Evolutionary conservation across 148 eudicot species (phyloP).

Genomic region (Heliamphora exappendiculata): DNA sequence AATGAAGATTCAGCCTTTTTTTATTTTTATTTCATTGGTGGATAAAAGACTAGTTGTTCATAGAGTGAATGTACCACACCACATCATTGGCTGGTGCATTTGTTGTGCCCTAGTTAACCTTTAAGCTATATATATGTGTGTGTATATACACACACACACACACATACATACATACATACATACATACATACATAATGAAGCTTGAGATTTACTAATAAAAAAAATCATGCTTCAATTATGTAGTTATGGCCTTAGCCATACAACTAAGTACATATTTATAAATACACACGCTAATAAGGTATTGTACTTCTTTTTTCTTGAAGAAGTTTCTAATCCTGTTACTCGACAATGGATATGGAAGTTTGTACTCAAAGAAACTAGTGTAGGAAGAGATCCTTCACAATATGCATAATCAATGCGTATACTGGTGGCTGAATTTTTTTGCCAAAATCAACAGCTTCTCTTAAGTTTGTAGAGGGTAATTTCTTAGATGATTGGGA

Average conservation of each 20-base stretch:
- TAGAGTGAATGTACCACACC: neutral
- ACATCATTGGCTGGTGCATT: neutral
- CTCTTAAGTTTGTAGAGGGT: too few relatives aligned
- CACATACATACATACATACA: too few relatives aligned
- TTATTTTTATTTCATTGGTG: neutral
- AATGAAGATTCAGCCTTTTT: neutral
- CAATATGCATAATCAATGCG: too few relatives aligned
- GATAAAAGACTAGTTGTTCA: neutral
- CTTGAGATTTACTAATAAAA: neutral
- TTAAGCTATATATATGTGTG: neutral
- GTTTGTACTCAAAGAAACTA: too few relatives aligned
- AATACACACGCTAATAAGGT: too few relatives aligned
- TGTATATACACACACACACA: too few relatives aligned
- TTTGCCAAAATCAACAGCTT: too few relatives aligned
- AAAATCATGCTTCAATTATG: neutral
- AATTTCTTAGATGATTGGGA: too few relatives aligned
- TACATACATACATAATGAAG: too few relatives aligned
- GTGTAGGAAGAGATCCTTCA: too few relatives aligned
- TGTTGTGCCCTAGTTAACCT: neutral
- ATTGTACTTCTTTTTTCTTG: neutral
- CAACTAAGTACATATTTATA: too few relatives aligned
- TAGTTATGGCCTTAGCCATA: neutral
- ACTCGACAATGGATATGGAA: neutral
- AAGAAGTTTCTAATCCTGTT: neutral
- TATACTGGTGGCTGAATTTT: too few relatives aligned